Evolutionary conservation across 129 eudicot species (phyloP).

Genomic region (Lactuca sativa): DNA sequence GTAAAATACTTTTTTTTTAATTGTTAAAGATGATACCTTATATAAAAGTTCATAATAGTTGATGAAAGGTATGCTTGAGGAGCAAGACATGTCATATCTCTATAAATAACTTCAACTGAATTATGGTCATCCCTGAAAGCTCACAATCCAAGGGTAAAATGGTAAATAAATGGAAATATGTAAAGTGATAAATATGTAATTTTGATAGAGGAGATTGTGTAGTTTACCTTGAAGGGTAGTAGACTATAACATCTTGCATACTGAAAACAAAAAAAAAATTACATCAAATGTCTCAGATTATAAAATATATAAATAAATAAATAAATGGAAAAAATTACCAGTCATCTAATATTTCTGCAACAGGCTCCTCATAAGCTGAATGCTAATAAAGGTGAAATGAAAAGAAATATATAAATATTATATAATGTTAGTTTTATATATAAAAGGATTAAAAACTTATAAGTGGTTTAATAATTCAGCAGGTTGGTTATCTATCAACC

Average conservation of each 20-base stretch:
- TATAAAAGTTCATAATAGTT: conserved; percentile 78
- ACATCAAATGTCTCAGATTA: neutral
- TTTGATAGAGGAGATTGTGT: conserved; percentile 11
- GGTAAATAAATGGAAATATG: neutral
- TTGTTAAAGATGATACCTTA: conserved; percentile 39
- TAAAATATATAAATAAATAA: neutral
- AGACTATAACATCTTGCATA: conserved; percentile 44
- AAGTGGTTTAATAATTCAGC: too few species aligned
- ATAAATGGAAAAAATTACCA: conserved; percentile 33
- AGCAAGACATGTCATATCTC: conserved; percentile 71
- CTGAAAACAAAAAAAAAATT: conserved; percentile 37
- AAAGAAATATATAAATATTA: too few species aligned
- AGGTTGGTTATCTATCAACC: too few species aligned
- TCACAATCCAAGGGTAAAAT: conserved; percentile 4
- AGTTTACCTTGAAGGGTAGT: conserved; percentile 81
- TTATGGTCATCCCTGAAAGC: conserved; percentile 62
- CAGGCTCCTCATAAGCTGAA: neutral
- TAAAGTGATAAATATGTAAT: neutral
- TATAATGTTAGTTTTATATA: too few species aligned
- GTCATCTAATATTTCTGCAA: conserved; percentile 37
- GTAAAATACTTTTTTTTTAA: too few species aligned
- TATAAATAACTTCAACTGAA: conserved; percentile 55
- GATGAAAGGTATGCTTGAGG: conserved; percentile 78
- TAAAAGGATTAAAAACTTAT: too few species aligned
- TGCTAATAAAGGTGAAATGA: neutral